Evolutionary conservation across 208 protist species (phyloP), one percentile per base, ranked within the genome.

Genomic region (Wallacemonas collosoma): DNA sequence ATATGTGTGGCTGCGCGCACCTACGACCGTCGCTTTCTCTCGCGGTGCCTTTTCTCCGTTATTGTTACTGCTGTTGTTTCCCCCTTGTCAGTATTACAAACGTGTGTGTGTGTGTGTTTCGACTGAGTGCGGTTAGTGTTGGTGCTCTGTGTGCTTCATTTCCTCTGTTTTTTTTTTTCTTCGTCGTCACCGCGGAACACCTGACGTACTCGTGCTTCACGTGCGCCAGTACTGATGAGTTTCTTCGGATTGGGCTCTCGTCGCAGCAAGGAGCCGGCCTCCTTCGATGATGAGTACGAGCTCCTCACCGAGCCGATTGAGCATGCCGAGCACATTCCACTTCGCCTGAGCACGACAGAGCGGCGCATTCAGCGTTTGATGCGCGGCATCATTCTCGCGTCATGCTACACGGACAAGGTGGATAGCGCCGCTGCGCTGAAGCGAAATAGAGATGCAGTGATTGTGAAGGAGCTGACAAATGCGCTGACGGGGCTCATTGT

Each of bases 401-500:
- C 86, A 2, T 90, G 82, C 67, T 98, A 98, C 81, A 98, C 95
- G 2, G 93, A 97, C 78, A 94, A 92, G 78, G 90, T 97, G 3
- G 95, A 98, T 80, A 81, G 68, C 62, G 80, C 81, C 26, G 69
- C 69, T 2, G 80, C 78, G 17, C 55, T 91, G 66, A 88, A 88
- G 62, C 87, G 83, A 44, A 94, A 88, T 17, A 81, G 88, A 8
- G 89, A 93, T 62, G 50, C 68, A 26, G 62, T 89, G 71, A 91
- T 95, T 66, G 79, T 88, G 15, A 86, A 79, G 51, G 91, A 98
- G 76, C 72, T 97, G 36, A 94, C 81, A 35, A 93, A 90, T 56
- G 82, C 87, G 36, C 76, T 97, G 53, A 93, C 82, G 12, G 94
- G 95, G 1, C 75, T 97, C 40, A 76, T 95, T 72, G 77, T 95